Base-by-base conservation (phyloP, 1,284 basidiomycete genomes). In the Tylopilus sp. region DNA sequence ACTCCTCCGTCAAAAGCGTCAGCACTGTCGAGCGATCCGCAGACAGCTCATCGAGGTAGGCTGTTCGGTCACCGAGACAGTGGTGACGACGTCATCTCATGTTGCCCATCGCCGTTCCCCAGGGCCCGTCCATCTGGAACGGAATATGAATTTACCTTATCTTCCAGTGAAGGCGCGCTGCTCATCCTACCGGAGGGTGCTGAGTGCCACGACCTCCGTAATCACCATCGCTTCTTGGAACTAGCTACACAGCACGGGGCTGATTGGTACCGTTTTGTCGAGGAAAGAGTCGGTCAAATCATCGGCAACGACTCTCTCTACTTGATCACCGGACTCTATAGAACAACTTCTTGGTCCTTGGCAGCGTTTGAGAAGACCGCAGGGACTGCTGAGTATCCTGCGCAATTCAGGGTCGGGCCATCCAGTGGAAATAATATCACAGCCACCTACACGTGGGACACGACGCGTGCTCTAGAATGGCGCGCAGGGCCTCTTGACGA, bases 111-210 rank as follows among this genome's bases (percentile, higher is more conserved):
- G 36, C 10, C 2, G 8, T 8, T 3, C n/a, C 13, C 11, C 9
- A 47, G 45, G 3, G 6, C 37, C 11, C 31, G 3, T 26, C 12
- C n/a, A n/a, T 9, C 25, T n/a, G n/a, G n/a, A n/a, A n/a, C n/a
- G n/a, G n/a, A n/a, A n/a, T n/a, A n/a, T n/a, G n/a, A n/a, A n/a
- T n/a, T n/a, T n/a, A n/a, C n/a, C n/a, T n/a, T n/a, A n/a, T n/a
- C n/a, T n/a, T n/a, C n/a, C n/a, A n/a, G 28, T 19, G 51, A 47
- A 48, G 55, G 55, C 15, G 49, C 55, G 6, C 19, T 54, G 2
- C 54, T 57, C 6, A 53, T 51, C 3, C 40, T 57, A 7, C 55
- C 55, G 0, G 54, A 54, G 16, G 55, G 51, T 8, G 49, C 54
- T 19, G 19, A 44, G 8, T 44, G 45, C 6, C 26, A 41, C 6